phyloP scores from a whole-genome alignment of 805 yeast genomes.

The Hanseniaspora occidentalis region DNA sequence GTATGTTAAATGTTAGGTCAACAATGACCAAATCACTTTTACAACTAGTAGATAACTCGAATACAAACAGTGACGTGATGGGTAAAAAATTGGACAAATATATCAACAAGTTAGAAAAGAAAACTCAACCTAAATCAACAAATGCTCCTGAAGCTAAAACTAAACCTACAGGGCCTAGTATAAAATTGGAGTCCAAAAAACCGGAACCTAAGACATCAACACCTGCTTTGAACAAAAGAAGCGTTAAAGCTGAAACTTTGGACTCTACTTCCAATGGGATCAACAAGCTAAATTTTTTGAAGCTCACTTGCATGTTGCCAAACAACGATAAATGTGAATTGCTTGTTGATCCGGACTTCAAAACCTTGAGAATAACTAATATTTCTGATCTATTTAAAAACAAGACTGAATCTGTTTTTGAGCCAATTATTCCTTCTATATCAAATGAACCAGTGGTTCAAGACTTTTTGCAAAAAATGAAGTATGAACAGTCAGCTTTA shows the following conservation, averaged over 20 bases:
- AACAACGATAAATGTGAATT: neutral
- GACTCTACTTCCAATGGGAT: too few relatives aligned
- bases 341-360: neutral
- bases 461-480: neutral
- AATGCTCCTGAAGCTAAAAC: too few relatives aligned
- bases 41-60: constrained; percentile 10
- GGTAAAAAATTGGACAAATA: constrained; percentile 10
- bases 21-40: constrained; percentile 13
- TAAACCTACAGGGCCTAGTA: too few relatives aligned
- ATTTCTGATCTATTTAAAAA: neutral
- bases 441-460: neutral
- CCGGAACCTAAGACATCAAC: too few relatives aligned
- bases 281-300: neutral
- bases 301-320: neutral
- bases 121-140: neutral
- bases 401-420: neutral
- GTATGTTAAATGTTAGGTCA: constrained; percentile 13
- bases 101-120: constrained; percentile 4
- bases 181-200: too few relatives aligned
- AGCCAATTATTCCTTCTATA: neutral
- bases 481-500: neutral
- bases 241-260: too few relatives aligned
- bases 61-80: constrained; percentile 7
- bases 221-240: too few relatives aligned
- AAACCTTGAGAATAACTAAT: neutral